Evolutionary conservation across 2,329 filamentous ascomycete genomes (phyloP).

Genomic region (Sclerotinia trifoliorum): DNA sequence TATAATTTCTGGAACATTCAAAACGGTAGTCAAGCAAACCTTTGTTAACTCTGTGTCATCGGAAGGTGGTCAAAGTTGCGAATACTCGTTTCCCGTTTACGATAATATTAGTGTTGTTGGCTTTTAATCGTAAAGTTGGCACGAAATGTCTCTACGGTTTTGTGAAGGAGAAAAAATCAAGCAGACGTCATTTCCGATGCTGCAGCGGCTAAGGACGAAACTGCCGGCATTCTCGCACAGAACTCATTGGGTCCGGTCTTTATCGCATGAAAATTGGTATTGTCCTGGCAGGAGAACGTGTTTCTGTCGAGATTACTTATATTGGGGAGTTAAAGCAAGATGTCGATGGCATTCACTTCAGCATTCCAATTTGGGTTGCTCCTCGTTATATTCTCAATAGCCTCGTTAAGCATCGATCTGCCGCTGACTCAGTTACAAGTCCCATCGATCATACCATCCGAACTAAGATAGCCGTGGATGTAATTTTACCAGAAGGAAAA

Average conservation of each 20-base stretch:
- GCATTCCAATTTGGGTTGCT: conserved; percentile 64
- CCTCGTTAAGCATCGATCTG: conserved; percentile 43
- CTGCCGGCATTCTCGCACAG: conserved; percentile 65
- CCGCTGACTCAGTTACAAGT: conserved; percentile 40
- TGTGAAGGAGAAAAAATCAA: conserved; percentile 64
- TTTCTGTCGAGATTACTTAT: conserved; percentile 63
- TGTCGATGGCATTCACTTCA: conserved; percentile 66
- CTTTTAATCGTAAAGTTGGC: conserved; percentile 68
- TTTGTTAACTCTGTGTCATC: conserved; percentile 57
- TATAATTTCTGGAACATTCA: conserved; percentile 54
- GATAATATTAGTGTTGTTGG: conserved; percentile 68
- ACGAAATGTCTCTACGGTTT: conserved; percentile 61
- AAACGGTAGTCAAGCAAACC: conserved; percentile 53
- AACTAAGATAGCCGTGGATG: conserved; percentile 54
- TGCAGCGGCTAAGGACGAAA: conserved; percentile 58
- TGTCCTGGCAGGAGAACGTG: conserved; percentile 56
- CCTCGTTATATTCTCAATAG: conserved; percentile 59
- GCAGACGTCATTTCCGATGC: conserved; percentile 63
- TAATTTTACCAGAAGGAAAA: conserved; percentile 55
- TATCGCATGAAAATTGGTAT: conserved; percentile 70
- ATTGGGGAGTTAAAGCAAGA: conserved; percentile 71
- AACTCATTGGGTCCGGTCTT: conserved; percentile 60
- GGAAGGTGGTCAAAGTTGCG: conserved; percentile 51
- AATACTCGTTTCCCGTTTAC: conserved; percentile 70
- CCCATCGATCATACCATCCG: conserved; percentile 20